phyloP scores from a whole-genome alignment of 176 grass and related monocot genomes.

The Bolboschoenus planiculmis region DNA sequence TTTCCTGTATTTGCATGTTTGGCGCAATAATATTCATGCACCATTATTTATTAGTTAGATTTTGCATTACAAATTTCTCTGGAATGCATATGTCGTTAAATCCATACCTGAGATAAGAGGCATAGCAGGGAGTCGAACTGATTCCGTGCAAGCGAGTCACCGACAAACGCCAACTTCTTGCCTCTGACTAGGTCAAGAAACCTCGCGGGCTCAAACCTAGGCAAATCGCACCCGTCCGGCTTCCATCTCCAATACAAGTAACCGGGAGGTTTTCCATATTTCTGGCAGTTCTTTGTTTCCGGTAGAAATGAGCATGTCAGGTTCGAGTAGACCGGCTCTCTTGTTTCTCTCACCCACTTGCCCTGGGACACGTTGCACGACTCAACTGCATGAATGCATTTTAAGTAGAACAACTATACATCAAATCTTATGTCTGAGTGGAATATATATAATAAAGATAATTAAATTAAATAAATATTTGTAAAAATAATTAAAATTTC shows the following conservation, averaged over 20 bases:
- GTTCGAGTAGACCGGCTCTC: slow-evolving; percentile 30
- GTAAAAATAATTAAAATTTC: not conserved
- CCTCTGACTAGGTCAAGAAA: slow-evolving; percentile 37
- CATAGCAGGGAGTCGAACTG: slow-evolving; percentile 53
- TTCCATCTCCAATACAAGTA: slow-evolving; percentile 51
- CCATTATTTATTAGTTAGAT: not conserved
- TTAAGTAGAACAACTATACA: not conserved
- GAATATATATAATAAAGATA: not conserved
- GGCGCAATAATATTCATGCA: not conserved
- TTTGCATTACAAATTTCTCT: not conserved
- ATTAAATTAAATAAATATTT: not conserved
- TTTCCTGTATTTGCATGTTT: not conserved
- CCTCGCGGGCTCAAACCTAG: slow-evolving; percentile 28
- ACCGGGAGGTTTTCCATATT: slow-evolving; percentile 29
- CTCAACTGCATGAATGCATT: not conserved
- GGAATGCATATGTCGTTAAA: not conserved
- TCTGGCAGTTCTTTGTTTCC: slow-evolving; percentile 29
- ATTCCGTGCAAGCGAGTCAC: slow-evolving; percentile 51
- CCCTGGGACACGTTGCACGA: slow-evolving; percentile 37
- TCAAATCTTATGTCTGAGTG: not conserved
- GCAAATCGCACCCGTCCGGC: slow-evolving; percentile 33
- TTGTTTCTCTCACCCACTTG: slow-evolving; percentile 33
- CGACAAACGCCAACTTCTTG: slow-evolving; percentile 47
- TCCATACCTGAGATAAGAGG: slow-evolving; percentile 37
- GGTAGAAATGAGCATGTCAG: slow-evolving; percentile 34